Evolutionary conservation across 2,329 filamentous ascomycete species (phyloP).

Genomic region (Pseudocercospora macadamiae): DNA sequence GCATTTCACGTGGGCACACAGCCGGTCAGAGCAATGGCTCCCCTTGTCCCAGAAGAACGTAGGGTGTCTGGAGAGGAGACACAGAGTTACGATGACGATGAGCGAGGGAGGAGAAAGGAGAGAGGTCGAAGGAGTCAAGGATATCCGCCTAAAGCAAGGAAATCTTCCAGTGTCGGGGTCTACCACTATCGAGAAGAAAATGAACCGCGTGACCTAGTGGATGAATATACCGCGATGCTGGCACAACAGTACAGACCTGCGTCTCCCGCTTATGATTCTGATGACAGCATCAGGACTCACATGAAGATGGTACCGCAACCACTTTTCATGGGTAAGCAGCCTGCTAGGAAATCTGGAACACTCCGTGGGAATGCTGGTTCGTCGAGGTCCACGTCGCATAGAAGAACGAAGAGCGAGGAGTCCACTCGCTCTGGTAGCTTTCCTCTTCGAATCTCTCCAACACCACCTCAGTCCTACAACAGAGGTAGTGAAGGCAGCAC

Average conservation of each 20-base stretch:
- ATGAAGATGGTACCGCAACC: slow-evolving; percentile 40
- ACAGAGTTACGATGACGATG: slow-evolving; percentile 12
- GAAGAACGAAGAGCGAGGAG: slow-evolving; percentile 1
- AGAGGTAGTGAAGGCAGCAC: slow-evolving; percentile 27
- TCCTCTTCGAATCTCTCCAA: slow-evolving; percentile 26
- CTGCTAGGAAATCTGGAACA: slow-evolving; percentile 2
- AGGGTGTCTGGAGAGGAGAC: slow-evolving; percentile 10
- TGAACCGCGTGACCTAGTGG: neutral
- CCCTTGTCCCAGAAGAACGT: slow-evolving; percentile 5
- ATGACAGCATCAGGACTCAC: slow-evolving; percentile 30
- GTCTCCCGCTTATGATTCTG: slow-evolving; percentile 19
- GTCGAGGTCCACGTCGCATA: neutral
- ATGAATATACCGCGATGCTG: slow-evolving; percentile 34
- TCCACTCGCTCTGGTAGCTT: slow-evolving; percentile 15
- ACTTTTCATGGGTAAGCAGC: slow-evolving; percentile 31
- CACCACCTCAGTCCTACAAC: slow-evolving; percentile 6
- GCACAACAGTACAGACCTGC: slow-evolving; percentile 23
- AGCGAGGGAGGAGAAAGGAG: slow-evolving; percentile 23
- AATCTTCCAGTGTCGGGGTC: neutral
- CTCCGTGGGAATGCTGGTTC: slow-evolving; percentile 3
- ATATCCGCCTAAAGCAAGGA: neutral
- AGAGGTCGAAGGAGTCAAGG: slow-evolving; percentile 13
- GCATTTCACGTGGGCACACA: slow-evolving; percentile 23
- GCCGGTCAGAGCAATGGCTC: slow-evolving; percentile 22
- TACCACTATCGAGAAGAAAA: neutral